Conservation (phyloP, 768 basidiomycete species). For the Lyophyllum decastes region DNA sequence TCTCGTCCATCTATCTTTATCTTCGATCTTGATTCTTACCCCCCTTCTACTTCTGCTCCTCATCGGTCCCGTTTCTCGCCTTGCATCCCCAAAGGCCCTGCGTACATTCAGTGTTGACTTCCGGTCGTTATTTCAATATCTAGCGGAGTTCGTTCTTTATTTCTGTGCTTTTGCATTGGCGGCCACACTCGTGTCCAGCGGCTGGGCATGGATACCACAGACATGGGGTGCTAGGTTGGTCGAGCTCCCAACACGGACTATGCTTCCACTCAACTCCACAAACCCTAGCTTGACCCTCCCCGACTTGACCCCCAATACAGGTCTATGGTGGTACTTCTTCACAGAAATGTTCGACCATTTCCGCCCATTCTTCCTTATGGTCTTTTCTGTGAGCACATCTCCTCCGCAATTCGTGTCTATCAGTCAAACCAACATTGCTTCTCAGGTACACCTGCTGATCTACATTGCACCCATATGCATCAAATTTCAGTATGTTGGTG, state of each 20-base stretch:
- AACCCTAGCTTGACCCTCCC: slow-evolving; percentile 69
- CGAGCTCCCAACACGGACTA: neutral
- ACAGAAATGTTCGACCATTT: slow-evolving; percentile 99
- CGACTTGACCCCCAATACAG: slow-evolving; percentile 91
- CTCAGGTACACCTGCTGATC: slow-evolving; percentile 76
- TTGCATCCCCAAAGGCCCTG: slow-evolving; percentile 60
- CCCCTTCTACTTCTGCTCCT: slow-evolving; percentile 69
- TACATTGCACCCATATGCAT: slow-evolving; percentile 85
- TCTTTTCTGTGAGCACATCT: slow-evolving; percentile 73
- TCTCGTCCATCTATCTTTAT: slow-evolving; percentile 70
- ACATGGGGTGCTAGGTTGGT: slow-evolving; percentile 88
- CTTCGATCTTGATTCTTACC: slow-evolving; percentile 65
- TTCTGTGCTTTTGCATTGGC: slow-evolving; percentile 45
- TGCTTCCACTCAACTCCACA: slow-evolving; percentile 3
- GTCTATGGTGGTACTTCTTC: slow-evolving; percentile 99
- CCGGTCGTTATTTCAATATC: slow-evolving; percentile 32
- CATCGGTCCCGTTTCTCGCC: slow-evolving; percentile 60
- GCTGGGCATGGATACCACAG: slow-evolving; percentile 67
- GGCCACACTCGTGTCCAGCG: slow-evolving; percentile 60
- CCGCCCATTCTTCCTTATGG: slow-evolving; percentile 91
- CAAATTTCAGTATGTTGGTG: slow-evolving; percentile 74
- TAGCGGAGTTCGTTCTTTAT: slow-evolving; percentile 55
- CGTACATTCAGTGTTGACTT: slow-evolving; percentile 28
- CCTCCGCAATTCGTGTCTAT: neutral
- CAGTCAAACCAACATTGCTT: neutral